Evolutionary conservation across 169 alveolate species (phyloP).

Genomic region (Cryptosporidium tyzzeri): DNA sequence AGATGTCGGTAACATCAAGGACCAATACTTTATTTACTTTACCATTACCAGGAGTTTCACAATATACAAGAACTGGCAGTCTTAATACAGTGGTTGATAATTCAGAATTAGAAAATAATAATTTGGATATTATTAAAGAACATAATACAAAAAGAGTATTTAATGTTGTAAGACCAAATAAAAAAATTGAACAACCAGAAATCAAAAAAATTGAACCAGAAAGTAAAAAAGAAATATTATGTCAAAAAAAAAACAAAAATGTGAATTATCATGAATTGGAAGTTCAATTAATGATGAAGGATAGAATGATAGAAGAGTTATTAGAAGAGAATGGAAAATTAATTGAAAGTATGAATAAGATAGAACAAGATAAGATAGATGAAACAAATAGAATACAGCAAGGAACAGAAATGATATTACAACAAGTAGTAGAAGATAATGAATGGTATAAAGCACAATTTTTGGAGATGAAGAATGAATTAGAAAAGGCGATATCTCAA

Average conservation of each 20-base stretch:
- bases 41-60: constrained; percentile 56
- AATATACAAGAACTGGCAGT: constrained; percentile 40
- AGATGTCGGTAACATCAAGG: constrained; percentile 26
- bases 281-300: constrained; percentile 70
- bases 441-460: constrained; percentile 73
- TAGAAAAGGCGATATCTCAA: constrained; percentile 61
- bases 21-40: constrained; percentile 48
- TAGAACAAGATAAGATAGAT: constrained; percentile 61
- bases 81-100: constrained; percentile 31
- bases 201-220: neutral
- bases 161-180: neutral
- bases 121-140: constrained; percentile 8
- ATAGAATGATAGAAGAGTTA: constrained; percentile 63
- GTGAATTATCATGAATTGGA: constrained; percentile 43
- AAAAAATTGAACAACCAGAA: neutral
- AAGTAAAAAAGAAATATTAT: neutral
- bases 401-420: constrained; percentile 66
- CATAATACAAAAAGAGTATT: neutral
- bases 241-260: neutral
- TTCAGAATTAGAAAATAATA: constrained; percentile 12
- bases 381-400: constrained; percentile 58
- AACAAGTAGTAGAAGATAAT: constrained; percentile 72
- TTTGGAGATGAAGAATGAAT: constrained; percentile 62
- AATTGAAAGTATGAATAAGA: constrained; percentile 39
- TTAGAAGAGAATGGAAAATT: constrained; percentile 56